phyloP scores from a whole-genome alignment of 495 filamentous ascomycete species.

The Evansstolkia leycettana region DNA sequence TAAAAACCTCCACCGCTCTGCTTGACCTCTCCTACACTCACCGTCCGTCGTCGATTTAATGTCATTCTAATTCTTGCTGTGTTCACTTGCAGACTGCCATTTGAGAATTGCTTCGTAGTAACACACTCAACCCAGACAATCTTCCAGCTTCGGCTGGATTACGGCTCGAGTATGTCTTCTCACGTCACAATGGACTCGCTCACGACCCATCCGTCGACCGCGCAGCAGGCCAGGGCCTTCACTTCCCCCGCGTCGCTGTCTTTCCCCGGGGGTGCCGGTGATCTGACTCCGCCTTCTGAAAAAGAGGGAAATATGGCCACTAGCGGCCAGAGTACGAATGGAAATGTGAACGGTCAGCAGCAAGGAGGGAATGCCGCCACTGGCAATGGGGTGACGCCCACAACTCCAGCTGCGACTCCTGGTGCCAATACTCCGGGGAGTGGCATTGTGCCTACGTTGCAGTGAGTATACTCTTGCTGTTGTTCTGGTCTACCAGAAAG shows the following conservation, averaged over 20 bases:
- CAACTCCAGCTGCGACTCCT: slow-evolving; percentile 90
- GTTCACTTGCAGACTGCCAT: too few relatives aligned
- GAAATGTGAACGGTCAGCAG: slow-evolving; percentile 43
- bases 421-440: slow-evolving; percentile 65
- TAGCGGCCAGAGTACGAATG: slow-evolving; percentile 35
- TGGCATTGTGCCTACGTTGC: slow-evolving; percentile 93
- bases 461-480: slow-evolving; percentile 69
- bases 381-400: slow-evolving; percentile 84
- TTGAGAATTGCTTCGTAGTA: too few relatives aligned
- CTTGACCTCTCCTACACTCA: slow-evolving; percentile 1
- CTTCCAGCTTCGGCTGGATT: slow-evolving; percentile 11
- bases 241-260: slow-evolving; percentile 81
- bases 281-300: slow-evolving; percentile 66
- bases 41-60: background rate
- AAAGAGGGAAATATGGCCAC: slow-evolving; percentile 41
- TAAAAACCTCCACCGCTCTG: too few relatives aligned
- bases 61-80: slow-evolving; percentile 1
- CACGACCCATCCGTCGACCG: slow-evolving; percentile 78
- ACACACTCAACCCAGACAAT: too few relatives aligned
- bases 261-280: slow-evolving; percentile 71
- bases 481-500: slow-evolving; percentile 33
- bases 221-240: slow-evolving; percentile 82
- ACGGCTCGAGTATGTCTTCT: slow-evolving; percentile 10
- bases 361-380: slow-evolving; percentile 48
- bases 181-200: slow-evolving; percentile 65